Percentiles rank a stretch among this genome's conserved stretches.
Conservation (phyloP, 768 basidiomycete species). For the Mycena capillaripes region DNA sequence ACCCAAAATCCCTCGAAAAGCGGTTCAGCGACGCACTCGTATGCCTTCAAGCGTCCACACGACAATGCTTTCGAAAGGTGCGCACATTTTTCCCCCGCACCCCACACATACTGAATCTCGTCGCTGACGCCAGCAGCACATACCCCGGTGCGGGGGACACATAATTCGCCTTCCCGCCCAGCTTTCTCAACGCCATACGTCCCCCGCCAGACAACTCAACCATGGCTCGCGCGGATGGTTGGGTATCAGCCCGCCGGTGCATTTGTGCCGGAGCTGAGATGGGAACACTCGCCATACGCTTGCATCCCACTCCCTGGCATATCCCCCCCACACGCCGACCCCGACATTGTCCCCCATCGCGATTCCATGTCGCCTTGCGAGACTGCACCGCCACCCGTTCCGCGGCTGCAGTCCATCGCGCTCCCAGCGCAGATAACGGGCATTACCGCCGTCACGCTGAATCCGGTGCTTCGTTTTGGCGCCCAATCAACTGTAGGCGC, state of each 20-base stretch:
- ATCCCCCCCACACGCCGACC: neutral
- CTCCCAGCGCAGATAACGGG: constrained; percentile 22
- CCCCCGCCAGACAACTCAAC: neutral
- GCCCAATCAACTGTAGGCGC: neutral
- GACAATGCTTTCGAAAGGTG: neutral
- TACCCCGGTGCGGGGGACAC: too few species aligned
- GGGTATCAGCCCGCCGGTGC: neutral
- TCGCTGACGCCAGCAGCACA: neutral
- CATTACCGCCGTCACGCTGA: constrained; percentile 5
- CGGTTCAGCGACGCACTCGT: neutral
- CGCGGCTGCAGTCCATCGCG: neutral
- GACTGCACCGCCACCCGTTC: neutral
- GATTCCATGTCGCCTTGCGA: neutral
- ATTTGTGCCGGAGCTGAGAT: neutral
- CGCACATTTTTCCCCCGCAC: neutral
- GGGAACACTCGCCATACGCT: neutral
- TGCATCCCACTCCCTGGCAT: neutral
- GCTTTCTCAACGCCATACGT: neutral
- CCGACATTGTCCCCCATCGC: neutral
- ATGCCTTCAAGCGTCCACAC: neutral
- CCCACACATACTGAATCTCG: neutral
- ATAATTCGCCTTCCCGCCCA: neutral
- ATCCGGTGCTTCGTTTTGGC: constrained; percentile 14
- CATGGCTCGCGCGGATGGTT: neutral
- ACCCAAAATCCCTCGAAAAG: neutral